Base-by-base conservation (phyloP, 805 yeast genomes). In the Komagataella pastoris region DNA sequence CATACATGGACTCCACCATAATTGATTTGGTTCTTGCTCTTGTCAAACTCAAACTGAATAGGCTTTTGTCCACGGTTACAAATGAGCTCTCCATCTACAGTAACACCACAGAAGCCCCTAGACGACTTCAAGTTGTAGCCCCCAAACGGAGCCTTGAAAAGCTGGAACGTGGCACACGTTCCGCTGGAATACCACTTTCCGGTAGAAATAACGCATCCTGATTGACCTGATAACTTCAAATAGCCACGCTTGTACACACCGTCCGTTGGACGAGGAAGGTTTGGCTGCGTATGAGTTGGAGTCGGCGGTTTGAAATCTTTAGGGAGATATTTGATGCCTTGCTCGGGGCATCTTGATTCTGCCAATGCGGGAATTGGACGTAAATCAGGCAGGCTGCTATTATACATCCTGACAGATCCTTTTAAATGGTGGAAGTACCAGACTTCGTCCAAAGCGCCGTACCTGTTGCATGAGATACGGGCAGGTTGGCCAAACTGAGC, bases 171-270 rank as follows among this genome's bases (percentile, higher is more conserved):
- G 3, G 97, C 98, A 65, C 97, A 91, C 0, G 93, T 79, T 1
- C 97, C 97, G 17, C 74, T 72, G 3, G 75, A 62, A 67, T 83
- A 87, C 93, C 95, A 90, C 57, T 80, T 76, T 3, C 99, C 99
- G 60, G 79, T 85, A 54, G 85, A 79, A 60, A 90, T 91, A 53
- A 91, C 68, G 66, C 96, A 88, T 7, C 96, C 96, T 3, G 65
- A 56, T 53, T 81, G 76, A 46, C 68, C 76, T 17, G 73, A 61
- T 12, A 80, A 66, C 51, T 69, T 73, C 48, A 86, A 60, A 58
- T 65, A 71, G 1, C 88, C 89, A 49, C 62, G 55, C 1, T 57
- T 52, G 18, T 61, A 59, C 3, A 54, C 56, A 40, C 63, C 59
- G 17, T 72, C 75, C 0, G 70, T 61, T 17, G 70, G 67, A 6